Percentiles rank a stretch among this genome's conserved stretches.
These are phyloP conservation scores for Epithele typhae DNA, from an alignment of 768 basidiomycete genomes.

Conservation along the genomic window DNA sequence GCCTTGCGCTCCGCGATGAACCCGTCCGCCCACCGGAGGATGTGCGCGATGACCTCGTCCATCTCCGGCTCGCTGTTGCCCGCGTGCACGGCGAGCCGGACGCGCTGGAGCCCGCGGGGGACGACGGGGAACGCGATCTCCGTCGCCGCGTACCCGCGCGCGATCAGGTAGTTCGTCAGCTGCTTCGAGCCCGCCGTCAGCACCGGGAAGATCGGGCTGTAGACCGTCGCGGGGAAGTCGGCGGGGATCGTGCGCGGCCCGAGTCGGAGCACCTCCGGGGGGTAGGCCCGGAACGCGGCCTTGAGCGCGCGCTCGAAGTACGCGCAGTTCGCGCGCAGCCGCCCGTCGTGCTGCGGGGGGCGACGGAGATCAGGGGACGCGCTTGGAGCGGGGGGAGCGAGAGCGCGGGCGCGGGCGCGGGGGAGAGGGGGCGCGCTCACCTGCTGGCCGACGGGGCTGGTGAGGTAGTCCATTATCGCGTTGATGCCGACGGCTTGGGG, in stretches of 20 bases:
- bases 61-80: conserved; percentile 23
- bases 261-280: background rate
- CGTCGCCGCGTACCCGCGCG: background rate
- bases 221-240: background rate
- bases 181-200: background rate
- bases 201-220: background rate
- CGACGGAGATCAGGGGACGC: background rate
- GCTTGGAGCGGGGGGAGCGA: no score
- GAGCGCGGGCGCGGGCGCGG: no score
- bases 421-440: background rate
- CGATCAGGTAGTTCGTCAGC: background rate
- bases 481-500: background rate
- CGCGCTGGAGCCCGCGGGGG: conserved; percentile 7
- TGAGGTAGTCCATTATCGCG: background rate
- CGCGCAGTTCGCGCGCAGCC: background rate
- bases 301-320: background rate
- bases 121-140: conserved; percentile 5
- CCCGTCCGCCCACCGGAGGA: background rate
- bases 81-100: conserved; percentile 7
- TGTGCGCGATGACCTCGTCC: background rate
- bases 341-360: background rate
- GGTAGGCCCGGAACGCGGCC: background rate
- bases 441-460: background rate
- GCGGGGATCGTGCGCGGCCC: background rate
- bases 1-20: no score